Base-by-base conservation (phyloP, 495 filamentous ascomycete genomes). In the Neurospora sp. region DNA sequence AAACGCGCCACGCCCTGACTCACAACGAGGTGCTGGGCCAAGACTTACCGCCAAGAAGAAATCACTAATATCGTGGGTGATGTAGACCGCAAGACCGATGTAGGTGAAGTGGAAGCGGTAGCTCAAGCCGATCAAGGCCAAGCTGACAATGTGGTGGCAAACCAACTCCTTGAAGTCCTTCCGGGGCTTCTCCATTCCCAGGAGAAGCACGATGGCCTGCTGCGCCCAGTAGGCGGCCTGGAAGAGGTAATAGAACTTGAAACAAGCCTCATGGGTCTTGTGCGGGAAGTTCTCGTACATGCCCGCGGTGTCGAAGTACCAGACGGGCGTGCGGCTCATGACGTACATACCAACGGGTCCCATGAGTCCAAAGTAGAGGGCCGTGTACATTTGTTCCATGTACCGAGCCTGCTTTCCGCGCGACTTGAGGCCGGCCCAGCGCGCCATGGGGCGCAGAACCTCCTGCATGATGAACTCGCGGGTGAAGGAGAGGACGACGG, bases 21-120 rank as follows among this genome's bases (percentile, higher is more conserved):
- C 6, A 73, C 71, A 27, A 16, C 8, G 9, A 70, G 44, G 38
- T 27, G 22, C 9, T 42, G 22, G 27, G 27, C 2, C 31, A 48
- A 27, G 59, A 86, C 92, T 81, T 89, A 96, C 93, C 27, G 96
- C 96, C 18, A 99, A 86, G 89, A 99, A 99, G 82, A 98, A 97
- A 78, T 99, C 96, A 70, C 89, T 92, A 74, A 98, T 92, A 76
- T 99, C 96, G 78, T 97, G 94, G 27, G 96, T 98, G 73, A 98
- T 94, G 80, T 97, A 99, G 9, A 99, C 95, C 39, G 93, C 94
- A 46, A 99, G 79, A n/a, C 96, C 96, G 84, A 99, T 96, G 81
- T 96, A 94, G 10, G 96, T 96, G 81, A 99, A 99, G 81, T 99
- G 96, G 85, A 97, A 99, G 39, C 94, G 91, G 81, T 99, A 99